A percentile compares a stretch with the other conserved stretches of the same genome.
Conservation (phyloP, 495 filamentous ascomycete genomes). For the Pyronema domesticum region DNA sequence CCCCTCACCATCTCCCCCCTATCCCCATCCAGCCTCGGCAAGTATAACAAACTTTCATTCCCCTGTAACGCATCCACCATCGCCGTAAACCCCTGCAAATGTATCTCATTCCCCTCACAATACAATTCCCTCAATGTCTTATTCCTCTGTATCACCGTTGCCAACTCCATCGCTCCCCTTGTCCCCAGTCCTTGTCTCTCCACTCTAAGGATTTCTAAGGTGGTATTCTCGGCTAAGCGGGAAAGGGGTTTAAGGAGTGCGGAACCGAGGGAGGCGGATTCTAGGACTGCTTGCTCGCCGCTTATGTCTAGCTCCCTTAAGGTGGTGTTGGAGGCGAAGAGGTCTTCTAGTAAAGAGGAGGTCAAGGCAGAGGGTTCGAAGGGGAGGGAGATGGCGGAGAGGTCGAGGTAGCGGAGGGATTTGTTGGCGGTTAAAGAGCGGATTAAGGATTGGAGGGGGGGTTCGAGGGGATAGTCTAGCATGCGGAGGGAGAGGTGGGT, state of each 20-base stretch:
- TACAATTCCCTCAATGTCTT: slow-evolving; percentile 45
- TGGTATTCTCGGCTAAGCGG: slow-evolving; percentile 57
- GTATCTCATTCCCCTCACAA: slow-evolving; percentile 65
- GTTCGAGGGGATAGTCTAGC: slow-evolving; percentile 47
- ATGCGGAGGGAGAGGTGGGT: slow-evolving; percentile 61
- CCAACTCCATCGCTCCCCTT: slow-evolving; percentile 50
- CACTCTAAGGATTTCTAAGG: slow-evolving; percentile 57
- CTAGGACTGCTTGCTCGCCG: slow-evolving; percentile 74
- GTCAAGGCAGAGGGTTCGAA: slow-evolving; percentile 59
- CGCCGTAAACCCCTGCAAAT: slow-evolving; percentile 58
- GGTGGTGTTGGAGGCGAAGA: slow-evolving; percentile 64
- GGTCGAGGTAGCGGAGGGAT: slow-evolving; percentile 61
- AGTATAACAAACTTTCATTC: slow-evolving; percentile 45
- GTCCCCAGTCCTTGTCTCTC: slow-evolving; percentile 34
- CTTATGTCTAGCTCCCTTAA: slow-evolving; percentile 69
- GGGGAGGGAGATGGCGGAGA: slow-evolving; percentile 73
- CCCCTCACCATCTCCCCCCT: slow-evolving; percentile 42
- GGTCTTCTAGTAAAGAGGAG: slow-evolving; percentile 47
- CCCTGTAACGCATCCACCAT: slow-evolving; percentile 53
- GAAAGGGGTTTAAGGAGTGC: slow-evolving; percentile 62
- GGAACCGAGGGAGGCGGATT: slow-evolving; percentile 62
- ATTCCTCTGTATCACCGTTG: slow-evolving; percentile 59
- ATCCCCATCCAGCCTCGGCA: slow-evolving; percentile 49
- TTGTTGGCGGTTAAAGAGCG: slow-evolving; percentile 53
- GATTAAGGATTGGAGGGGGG: slow-evolving; percentile 49